These are phyloP conservation scores for Salvia rosmarinus DNA, from an alignment of 257 asterid species.

Conservation along the genomic window DNA sequence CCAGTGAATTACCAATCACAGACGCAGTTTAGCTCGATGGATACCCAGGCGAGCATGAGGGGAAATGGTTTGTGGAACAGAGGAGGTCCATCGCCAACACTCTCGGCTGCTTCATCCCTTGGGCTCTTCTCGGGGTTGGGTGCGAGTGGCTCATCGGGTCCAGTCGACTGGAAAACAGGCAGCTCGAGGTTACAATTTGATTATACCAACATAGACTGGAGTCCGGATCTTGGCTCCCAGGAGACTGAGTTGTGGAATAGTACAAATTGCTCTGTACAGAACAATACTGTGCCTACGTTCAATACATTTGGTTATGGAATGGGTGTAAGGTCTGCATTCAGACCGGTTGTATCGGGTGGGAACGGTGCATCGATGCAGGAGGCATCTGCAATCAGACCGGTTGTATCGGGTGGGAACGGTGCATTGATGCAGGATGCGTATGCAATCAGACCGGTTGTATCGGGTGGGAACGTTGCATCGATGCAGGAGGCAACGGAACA, in stretches of 20 bases:
- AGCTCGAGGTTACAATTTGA: slow-evolving; percentile 51
- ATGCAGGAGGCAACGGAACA: slow-evolving; percentile 53
- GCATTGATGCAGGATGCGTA: too few species aligned
- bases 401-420: slow-evolving; percentile 45
- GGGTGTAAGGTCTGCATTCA: slow-evolving; percentile 52
- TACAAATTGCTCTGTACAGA: slow-evolving; percentile 46
- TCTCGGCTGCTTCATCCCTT: slow-evolving; percentile 67
- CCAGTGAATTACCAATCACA: slow-evolving; percentile 51
- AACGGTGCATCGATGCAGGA: slow-evolving; percentile 41
- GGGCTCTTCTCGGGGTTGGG: slow-evolving; percentile 65
- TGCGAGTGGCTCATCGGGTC: slow-evolving; percentile 45
- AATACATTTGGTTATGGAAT: slow-evolving; percentile 57
- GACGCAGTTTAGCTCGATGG: slow-evolving; percentile 45
- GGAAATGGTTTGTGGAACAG: slow-evolving; percentile 54
- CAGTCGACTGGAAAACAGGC: slow-evolving; percentile 64
- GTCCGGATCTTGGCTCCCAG: slow-evolving; percentile 50
- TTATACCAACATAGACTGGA: slow-evolving; percentile 68
- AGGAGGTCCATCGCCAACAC: slow-evolving; percentile 47
- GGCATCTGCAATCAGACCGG: slow-evolving; percentile 62
- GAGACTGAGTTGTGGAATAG: slow-evolving; percentile 53
- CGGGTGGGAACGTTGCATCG: slow-evolving; percentile 45
- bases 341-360: slow-evolving; percentile 55
- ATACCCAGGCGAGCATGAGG: slow-evolving; percentile 36
- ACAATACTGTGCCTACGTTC: slow-evolving; percentile 37
- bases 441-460: slow-evolving; percentile 54